Evolutionary conservation across 441 rosid species (phyloP).

Genomic region (Geranium incanum): DNA sequence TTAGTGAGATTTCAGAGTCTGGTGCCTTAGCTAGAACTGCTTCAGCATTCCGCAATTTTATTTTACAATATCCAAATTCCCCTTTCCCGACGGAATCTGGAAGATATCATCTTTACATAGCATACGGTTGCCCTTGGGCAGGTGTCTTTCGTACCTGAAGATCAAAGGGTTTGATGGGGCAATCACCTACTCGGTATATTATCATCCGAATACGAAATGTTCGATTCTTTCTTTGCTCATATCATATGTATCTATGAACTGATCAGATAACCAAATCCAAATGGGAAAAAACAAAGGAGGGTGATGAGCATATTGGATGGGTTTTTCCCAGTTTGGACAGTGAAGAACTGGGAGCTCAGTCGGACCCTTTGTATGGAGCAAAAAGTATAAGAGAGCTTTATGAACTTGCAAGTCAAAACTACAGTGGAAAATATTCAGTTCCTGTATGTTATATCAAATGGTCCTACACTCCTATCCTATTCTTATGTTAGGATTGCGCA

Average conservation of each 20-base stretch:
- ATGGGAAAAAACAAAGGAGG: slow-evolving; percentile 30
- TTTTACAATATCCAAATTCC: slow-evolving; percentile 22
- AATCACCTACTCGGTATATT: slow-evolving; percentile 24
- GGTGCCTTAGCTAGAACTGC: slow-evolving; percentile 25
- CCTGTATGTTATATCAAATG: slow-evolving; percentile 19
- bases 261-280: slow-evolving; percentile 24
- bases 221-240: background rate
- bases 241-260: background rate
- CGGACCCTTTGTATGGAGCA: slow-evolving; percentile 23
- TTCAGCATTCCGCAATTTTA: slow-evolving; percentile 23
- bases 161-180: slow-evolving; percentile 24
- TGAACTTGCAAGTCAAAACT: slow-evolving; percentile 25
- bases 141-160: slow-evolving; percentile 24
- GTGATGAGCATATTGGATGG: slow-evolving; percentile 31
- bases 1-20: slow-evolving; percentile 26
- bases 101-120: slow-evolving; percentile 28
- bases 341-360: slow-evolving; percentile 25
- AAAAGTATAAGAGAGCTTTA: slow-evolving; percentile 25
- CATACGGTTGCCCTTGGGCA: slow-evolving; percentile 31
- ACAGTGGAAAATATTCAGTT: slow-evolving; percentile 27
- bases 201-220: background rate
- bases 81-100: slow-evolving; percentile 27
- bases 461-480: background rate
- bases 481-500: background rate
- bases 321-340: slow-evolving; percentile 22